Base-by-base conservation (phyloP, 352 stramenopile genomes). In the Pelagophyceae sp. region DNA sequence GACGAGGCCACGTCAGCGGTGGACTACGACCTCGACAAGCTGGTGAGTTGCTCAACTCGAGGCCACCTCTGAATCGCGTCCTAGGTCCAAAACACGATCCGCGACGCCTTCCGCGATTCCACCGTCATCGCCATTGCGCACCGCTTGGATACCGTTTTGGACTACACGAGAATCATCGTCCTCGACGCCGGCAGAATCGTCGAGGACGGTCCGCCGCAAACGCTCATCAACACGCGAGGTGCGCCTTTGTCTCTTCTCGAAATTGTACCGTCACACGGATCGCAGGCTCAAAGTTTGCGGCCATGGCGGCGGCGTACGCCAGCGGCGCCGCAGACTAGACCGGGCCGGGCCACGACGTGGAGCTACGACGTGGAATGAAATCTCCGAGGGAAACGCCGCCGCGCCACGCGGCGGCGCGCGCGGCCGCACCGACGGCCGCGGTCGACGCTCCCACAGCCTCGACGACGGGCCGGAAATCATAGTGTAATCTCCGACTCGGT, bases 1-100 rank as follows among this genome's bases (percentile, higher is more conserved):
- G 92, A 97, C 80, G 92, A 97, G 81, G 90, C 91, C 5, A 96
- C 90, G 17, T 85, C 84, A 25, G 87, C 84, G 64, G 90, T 98
- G 25, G 93, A 98, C 83, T 84, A 85, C 69, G 87, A 91, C 72
- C 95, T 91, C 0, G 91, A 96, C 80, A 72, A 74, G 27, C 82
- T 88, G 33, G 94, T n/a, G n/a, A n/a, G n/a, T n/a, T n/a, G n/a
- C n/a, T n/a, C n/a, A n/a, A n/a, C n/a, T n/a, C n/a, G n/a, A n/a
- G n/a, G n/a, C n/a, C n/a, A n/a, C n/a, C n/a, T n/a, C n/a, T n/a
- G n/a, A n/a, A n/a, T n/a, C n/a, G n/a, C n/a, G n/a, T n/a, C n/a
- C n/a, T n/a, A n/a, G n/a, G n/a, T 97, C 74, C 93, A 98, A 82
- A 81, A 83, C 33, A 92, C 91, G 0, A 88, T 97, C 29, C 79